Evolutionary conservation across 768 basidiomycete species (phyloP).

Genomic region (Symmetrospora coprosmae): DNA sequence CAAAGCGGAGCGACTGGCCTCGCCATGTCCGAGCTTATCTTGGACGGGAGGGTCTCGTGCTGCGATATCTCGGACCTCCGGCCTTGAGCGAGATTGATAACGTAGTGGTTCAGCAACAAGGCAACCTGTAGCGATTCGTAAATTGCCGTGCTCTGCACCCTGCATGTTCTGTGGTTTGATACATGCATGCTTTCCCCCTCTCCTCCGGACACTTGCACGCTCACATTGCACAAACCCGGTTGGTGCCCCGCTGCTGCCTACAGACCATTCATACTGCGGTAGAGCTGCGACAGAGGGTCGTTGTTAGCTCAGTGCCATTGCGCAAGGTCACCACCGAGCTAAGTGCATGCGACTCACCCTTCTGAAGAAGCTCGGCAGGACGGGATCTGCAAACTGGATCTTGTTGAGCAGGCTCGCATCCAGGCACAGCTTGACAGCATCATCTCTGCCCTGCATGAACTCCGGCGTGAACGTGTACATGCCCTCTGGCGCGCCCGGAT

Average conservation of each 20-base stretch:
- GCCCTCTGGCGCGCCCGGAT: too few species aligned
- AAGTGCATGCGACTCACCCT: too few species aligned
- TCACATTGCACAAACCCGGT: too few species aligned
- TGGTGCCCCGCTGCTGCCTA: too few species aligned
- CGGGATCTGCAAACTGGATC: conserved; percentile 9
- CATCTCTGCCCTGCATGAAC: conserved; percentile 4
- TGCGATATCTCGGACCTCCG: conserved; percentile 34
- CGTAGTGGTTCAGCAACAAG: background rate
- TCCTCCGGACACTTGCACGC: too few species aligned
- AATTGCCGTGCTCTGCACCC: too few species aligned
- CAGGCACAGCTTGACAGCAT: background rate
- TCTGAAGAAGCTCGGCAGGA: conserved; percentile 5
- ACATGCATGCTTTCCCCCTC: too few species aligned
- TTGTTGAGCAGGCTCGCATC: background rate
- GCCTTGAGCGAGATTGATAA: background rate
- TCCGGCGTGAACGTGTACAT: conserved; percentile 22
- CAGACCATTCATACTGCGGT: too few species aligned
- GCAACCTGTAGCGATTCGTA: background rate
- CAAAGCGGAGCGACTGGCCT: conserved; percentile 68
- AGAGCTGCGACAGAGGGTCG: too few species aligned
- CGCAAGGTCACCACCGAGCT: too few species aligned
- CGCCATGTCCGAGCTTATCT: conserved; percentile 54
- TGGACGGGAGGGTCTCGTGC: conserved; percentile 52
- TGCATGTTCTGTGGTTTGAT: too few species aligned
- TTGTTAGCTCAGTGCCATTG: too few species aligned